Evolutionary conservation across 345 rosid species (phyloP).

Genomic region (Aegle marmelos): DNA sequence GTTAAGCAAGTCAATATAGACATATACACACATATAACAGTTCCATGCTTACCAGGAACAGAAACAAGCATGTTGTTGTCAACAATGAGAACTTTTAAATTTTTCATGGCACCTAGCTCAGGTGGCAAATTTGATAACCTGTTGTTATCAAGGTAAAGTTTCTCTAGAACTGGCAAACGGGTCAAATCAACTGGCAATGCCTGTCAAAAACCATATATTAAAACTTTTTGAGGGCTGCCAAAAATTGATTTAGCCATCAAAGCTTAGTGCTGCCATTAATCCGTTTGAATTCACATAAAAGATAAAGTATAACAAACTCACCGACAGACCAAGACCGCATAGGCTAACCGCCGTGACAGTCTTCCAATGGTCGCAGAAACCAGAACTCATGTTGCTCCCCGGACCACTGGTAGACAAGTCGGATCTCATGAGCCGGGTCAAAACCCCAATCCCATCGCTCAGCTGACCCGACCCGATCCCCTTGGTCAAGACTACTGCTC

Average conservation of each 20-base stretch:
- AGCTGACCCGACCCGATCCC: conserved; percentile 78
- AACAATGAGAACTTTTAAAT: conserved; percentile 69
- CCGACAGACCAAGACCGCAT: conserved; percentile 65
- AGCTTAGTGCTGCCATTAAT: neutral
- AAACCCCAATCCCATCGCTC: conserved; percentile 74
- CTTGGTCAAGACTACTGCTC: conserved; percentile 65
- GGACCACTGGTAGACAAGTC: conserved; percentile 36
- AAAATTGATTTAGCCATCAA: neutral
- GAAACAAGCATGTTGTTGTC: conserved; percentile 79
- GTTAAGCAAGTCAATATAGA: conserved; percentile 1
- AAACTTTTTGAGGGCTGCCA: neutral
- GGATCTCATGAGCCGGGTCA: conserved; percentile 67
- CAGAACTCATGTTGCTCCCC: conserved; percentile 34
- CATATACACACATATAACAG: conserved; percentile 2
- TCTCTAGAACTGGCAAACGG: conserved; percentile 78
- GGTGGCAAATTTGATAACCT: conserved; percentile 79
- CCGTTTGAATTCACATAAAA: neutral
- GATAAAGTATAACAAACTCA: conserved; percentile 20
- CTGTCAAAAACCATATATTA: conserved; percentile 34
- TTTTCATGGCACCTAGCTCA: conserved; percentile 77
- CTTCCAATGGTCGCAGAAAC: conserved; percentile 78
- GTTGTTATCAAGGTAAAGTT: conserved; percentile 83
- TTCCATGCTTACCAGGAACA: conserved; percentile 72
- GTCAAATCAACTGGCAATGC: conserved; percentile 79
- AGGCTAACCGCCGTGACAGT: conserved; percentile 70